These are phyloP conservation scores for Candida anutae DNA, from an alignment of 1,139 yeast genomes.

Conservation along the genomic window DNA sequence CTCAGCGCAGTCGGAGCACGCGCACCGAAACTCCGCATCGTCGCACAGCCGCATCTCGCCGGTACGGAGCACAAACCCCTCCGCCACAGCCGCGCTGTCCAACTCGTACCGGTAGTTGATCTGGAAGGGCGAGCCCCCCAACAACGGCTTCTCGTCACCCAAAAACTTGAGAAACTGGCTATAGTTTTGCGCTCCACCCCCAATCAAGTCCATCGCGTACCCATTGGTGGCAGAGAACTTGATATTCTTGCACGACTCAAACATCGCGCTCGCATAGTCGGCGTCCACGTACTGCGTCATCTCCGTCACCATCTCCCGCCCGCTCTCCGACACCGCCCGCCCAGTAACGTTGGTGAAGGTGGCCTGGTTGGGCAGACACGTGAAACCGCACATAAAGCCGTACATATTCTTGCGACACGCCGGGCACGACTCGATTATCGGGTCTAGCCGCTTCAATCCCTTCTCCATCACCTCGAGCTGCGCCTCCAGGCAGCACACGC, in stretches of 20 bases:
- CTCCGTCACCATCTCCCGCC: constrained; percentile 63
- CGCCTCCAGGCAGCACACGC: constrained; percentile 34
- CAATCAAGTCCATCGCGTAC: constrained; percentile 91
- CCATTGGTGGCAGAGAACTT: constrained; percentile 95
- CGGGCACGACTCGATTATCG: constrained; percentile 84
- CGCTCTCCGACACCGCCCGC: constrained; percentile 42
- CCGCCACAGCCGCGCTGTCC: constrained; percentile 13
- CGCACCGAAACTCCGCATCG: constrained; percentile 63
- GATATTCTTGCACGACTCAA: constrained; percentile 79
- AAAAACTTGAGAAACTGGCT: constrained; percentile 71
- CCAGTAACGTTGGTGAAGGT: constrained; percentile 60
- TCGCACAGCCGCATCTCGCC: constrained; percentile 49
- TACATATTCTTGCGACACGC: constrained; percentile 86
- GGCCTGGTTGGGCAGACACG: constrained; percentile 84
- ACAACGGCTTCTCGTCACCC: constrained; percentile 87
- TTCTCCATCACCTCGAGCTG: constrained; percentile 28
- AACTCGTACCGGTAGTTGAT: constrained; percentile 60
- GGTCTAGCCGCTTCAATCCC: constrained; percentile 67
- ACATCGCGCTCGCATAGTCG: constrained; percentile 55
- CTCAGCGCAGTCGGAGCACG: constrained; percentile 82
- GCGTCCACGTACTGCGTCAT: constrained; percentile 57
- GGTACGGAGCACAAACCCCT: constrained; percentile 16
- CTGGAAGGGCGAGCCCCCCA: constrained; percentile 96
- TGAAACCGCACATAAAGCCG: constrained; percentile 79
- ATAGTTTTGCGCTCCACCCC: constrained; percentile 86